phyloP scores from a whole-genome alignment of 148 eudicot species.

The Rhododendron simsii region DNA sequence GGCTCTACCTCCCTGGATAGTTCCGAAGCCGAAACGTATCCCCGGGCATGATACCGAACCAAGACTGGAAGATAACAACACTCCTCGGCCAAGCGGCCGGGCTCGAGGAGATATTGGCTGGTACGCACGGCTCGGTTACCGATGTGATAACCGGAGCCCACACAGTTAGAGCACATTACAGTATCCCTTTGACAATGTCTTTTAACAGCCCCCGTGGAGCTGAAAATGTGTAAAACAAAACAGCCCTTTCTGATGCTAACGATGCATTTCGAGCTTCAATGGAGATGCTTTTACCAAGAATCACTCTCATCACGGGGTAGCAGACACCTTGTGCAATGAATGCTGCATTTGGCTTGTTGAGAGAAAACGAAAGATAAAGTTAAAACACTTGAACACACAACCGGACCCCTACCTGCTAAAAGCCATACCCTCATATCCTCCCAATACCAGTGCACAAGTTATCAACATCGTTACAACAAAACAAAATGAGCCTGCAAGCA shows the following conservation, averaged over 20 bases:
- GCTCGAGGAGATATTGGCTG: no score
- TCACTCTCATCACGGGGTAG: not conserved
- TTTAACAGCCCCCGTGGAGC: not conserved
- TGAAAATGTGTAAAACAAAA: not conserved
- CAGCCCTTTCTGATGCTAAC: not conserved
- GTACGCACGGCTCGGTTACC: no score
- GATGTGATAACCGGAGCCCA: no score
- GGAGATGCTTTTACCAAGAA: not conserved
- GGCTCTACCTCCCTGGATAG: no score
- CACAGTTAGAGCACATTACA: no score
- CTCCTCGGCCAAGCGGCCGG: no score
- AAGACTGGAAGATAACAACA: no score
- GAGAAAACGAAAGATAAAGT: not conserved
- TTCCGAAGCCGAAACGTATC: no score
- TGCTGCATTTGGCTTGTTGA: not conserved
- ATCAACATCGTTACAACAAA: not conserved
- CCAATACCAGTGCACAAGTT: not conserved
- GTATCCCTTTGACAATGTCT: not conserved
- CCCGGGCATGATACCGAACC: no score
- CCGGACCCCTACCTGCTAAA: not conserved
- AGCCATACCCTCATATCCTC: not conserved
- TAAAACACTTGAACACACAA: not conserved
- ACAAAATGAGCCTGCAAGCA: slow-evolving; percentile 4
- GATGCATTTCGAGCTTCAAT: not conserved
- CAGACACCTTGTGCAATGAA: not conserved